phyloP scores from a whole-genome alignment of 1,284 basidiomycete genomes.

The Prillingera fragicola region DNA sequence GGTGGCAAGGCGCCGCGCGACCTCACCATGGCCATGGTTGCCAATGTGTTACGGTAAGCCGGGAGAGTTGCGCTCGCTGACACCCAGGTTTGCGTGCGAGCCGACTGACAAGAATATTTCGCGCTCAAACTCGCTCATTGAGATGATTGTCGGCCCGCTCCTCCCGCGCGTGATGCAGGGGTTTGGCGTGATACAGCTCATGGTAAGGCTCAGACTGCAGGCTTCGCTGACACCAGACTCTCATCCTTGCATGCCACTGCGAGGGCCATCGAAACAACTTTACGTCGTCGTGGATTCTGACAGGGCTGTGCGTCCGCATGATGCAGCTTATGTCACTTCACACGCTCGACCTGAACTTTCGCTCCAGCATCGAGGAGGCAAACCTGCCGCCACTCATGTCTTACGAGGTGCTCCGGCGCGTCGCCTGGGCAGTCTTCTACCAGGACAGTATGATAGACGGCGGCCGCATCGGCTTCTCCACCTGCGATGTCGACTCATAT shows the following conservation, averaged over 20 bases:
- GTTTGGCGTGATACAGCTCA: constrained; percentile 15
- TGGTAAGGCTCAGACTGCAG: constrained; percentile 9
- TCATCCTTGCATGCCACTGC: constrained; percentile 6
- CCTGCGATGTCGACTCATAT: constrained; percentile 7
- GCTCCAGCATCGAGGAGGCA: background rate
- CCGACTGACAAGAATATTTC: constrained; percentile 1
- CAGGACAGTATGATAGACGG: constrained; percentile 21
- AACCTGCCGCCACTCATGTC: constrained; percentile 12
- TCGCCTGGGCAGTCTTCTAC: constrained; percentile 24
- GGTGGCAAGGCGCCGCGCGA: constrained; percentile 10
- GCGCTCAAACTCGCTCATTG: constrained; percentile 7
- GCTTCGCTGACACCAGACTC: background rate
- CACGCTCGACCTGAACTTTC: constrained; percentile 13
- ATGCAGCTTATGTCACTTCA: constrained; percentile 23
- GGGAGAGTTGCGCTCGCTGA: background rate
- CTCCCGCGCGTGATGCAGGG: constrained; percentile 6
- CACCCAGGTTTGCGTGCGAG: constrained; percentile 7
- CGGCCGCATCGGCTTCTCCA: constrained; percentile 15
- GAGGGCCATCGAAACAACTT: constrained; percentile 11
- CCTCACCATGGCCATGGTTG: constrained; percentile 15
- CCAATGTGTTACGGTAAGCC: constrained; percentile 9
- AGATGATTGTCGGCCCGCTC: constrained; percentile 1
- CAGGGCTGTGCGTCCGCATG: constrained; percentile 13
- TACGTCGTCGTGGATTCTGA: constrained; percentile 13
- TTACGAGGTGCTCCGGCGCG: constrained; percentile 16